Percentiles rank a stretch among this genome's conserved stretches.
Conservation (phyloP, 2,329 filamentous ascomycete genomes). For the Aspergillus alliaceus region DNA sequence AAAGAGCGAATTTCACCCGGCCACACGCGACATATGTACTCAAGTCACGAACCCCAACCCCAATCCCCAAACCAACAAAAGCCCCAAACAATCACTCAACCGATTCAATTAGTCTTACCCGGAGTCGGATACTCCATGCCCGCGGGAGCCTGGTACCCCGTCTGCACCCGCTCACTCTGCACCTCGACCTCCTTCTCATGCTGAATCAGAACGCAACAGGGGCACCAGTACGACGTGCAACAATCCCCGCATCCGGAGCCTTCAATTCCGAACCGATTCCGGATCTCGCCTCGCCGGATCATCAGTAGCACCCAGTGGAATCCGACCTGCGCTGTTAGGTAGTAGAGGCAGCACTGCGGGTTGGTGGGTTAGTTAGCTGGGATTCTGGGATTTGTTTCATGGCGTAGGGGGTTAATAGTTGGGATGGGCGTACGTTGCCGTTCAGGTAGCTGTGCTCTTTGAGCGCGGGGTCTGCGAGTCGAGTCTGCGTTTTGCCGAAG, state of each 20-base stretch:
- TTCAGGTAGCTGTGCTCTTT: slow-evolving; percentile 28
- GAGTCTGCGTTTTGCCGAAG: slow-evolving; percentile 31
- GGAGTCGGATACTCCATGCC: slow-evolving; percentile 21
- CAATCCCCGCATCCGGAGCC: slow-evolving; percentile 53
- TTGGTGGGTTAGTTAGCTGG: not conserved
- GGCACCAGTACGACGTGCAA: slow-evolving; percentile 55
- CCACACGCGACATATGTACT: too few species aligned
- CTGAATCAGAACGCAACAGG: slow-evolving; percentile 59
- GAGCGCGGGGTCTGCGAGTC: slow-evolving; percentile 30
- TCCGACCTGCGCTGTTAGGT: slow-evolving; percentile 28
- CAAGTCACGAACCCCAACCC: too few species aligned
- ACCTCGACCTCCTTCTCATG: slow-evolving; percentile 55
- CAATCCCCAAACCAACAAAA: too few species aligned
- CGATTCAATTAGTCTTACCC: too few species aligned
- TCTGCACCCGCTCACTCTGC: slow-evolving; percentile 14
- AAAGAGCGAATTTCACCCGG: too few species aligned
- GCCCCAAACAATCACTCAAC: not conserved
- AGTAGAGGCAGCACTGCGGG: slow-evolving; percentile 39
- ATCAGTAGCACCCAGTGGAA: slow-evolving; percentile 47
- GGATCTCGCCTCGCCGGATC: slow-evolving; percentile 56
- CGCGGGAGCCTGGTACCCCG: slow-evolving; percentile 26
- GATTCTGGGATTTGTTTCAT: too few species aligned
- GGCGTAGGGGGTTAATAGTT: too few species aligned
- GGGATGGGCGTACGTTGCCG: slow-evolving; percentile 23
- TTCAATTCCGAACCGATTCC: slow-evolving; percentile 55